Base-by-base conservation (phyloP, 2,329 filamentous ascomycete genomes). In the Fusarium sp. region DNA sequence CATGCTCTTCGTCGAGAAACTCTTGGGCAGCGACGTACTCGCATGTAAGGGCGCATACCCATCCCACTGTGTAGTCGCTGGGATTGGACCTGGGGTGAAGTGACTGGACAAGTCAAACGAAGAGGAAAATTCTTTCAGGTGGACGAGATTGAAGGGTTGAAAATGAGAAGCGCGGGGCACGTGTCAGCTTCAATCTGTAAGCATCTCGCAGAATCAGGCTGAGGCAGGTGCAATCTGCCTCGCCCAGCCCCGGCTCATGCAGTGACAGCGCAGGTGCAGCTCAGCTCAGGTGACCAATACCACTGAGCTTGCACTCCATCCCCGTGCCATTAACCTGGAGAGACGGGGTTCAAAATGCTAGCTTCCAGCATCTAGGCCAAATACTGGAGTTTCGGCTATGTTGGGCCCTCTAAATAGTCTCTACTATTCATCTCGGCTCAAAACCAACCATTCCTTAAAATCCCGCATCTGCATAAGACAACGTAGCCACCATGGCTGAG, bases 1-100 rank as follows among this genome's bases (percentile, higher is more conserved):
- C 52, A 14, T 68, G 56, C 18, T 59, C 37, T 3, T 66, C 56
- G 11, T 68, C 63, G 2, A 68, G 56, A 2, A 68, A 60, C 9
- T 16, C 16, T 16, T 61, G 62, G 1, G 67, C 67, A 5, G 67
- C 67, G 6, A 65, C 18, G 24, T 39, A 39, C 27, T 65, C 56
- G 20, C 43, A 29, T 0, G 29, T 16, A 0, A 64, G 4, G 14
- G 54, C 45, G 5, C 48, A 65, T 5, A 68, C 48, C 62, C n/a
- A 48, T 0, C 4, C 9, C 0, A 39, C n/a, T 0, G 45, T 29
- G 9, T 68, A 68, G 20, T 68, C 41, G 8, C 16, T 20, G 29
- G 43, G 29, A 10, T 62, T 18, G 8, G 35, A 18, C 59, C 50
- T 62, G 24, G 14, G n/a, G 6, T 5, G 41, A 45, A 22, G 20